phyloP scores from a whole-genome alignment of 2,329 filamentous ascomycete genomes.

The Fusarium sulawesiense region DNA sequence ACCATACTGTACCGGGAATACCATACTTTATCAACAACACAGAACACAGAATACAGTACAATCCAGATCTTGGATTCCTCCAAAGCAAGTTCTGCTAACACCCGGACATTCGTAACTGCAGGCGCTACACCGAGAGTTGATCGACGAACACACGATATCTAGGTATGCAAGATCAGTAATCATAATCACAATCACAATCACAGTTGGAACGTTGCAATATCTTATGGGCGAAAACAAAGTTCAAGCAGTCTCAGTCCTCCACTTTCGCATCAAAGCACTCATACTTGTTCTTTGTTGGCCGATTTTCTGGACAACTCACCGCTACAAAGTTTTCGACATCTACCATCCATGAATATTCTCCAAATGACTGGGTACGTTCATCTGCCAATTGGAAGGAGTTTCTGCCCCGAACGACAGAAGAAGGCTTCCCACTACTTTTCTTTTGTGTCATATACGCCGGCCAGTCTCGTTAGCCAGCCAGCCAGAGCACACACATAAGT shows the following conservation, averaged over 20 bases:
- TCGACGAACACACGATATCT: conserved; percentile 3
- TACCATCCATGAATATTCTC: neutral
- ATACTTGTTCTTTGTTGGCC: neutral
- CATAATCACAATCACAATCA: neutral
- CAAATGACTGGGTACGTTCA: neutral
- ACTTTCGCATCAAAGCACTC: neutral
- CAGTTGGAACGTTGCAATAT: neutral
- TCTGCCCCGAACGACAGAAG: conserved; percentile 16
- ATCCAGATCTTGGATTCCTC: neutral
- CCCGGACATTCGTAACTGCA: neutral
- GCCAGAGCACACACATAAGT: neutral
- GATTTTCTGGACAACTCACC: conserved; percentile 26
- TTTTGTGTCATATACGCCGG: conserved; percentile 22
- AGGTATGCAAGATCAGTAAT: neutral
- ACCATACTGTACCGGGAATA: neutral
- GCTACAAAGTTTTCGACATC: conserved; percentile 19
- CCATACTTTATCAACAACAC: neutral
- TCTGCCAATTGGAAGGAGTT: neutral
- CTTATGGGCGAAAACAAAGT: neutral
- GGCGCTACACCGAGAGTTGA: conserved; percentile 9
- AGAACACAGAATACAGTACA: neutral
- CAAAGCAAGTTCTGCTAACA: conserved; percentile 2
- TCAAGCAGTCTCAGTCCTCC: neutral
- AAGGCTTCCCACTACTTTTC: conserved; percentile 19
- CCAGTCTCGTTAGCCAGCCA: conserved; percentile 13